Conservation (phyloP, 768 basidiomycete genomes). For the Pholiota conissans region DNA sequence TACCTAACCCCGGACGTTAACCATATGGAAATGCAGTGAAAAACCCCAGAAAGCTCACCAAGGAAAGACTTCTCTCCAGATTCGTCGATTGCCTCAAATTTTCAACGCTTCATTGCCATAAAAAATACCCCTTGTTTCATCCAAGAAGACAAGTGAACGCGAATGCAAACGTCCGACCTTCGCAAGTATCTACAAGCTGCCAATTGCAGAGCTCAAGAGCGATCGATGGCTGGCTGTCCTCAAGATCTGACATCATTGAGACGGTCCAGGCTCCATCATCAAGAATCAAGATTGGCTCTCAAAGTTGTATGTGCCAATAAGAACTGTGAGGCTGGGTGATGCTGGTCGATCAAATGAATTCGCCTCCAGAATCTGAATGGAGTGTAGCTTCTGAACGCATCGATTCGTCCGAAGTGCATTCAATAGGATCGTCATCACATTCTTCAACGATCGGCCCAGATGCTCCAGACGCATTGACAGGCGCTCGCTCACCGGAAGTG, state of each 20-base stretch:
- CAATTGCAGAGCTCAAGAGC: not conserved
- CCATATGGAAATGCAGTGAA: not conserved
- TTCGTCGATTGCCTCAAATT: not conserved
- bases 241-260: not conserved
- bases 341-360: not conserved
- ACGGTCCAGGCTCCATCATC: too few species aligned
- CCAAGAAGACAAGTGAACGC: not conserved
- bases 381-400: conserved; percentile 2
- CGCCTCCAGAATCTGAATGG: conserved; percentile 5
- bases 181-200: not conserved
- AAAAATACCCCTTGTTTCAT: too few species aligned
- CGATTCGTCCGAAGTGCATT: conserved; percentile 4
- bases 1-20: not conserved
- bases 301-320: too few species aligned
- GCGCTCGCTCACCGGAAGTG: not conserved
- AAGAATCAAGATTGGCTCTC: not conserved
- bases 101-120: not conserved
- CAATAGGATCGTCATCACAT: conserved; percentile 3
- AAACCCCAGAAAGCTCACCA: not conserved
- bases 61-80: not conserved
- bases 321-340: too few species aligned
- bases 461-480: not conserved
- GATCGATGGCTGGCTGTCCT: not conserved
- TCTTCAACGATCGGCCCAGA: too few species aligned
- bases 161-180: not conserved